These are phyloP conservation scores for Cyclaneusma minus DNA, from an alignment of 2,329 filamentous ascomycete species.

Conservation along the genomic window DNA sequence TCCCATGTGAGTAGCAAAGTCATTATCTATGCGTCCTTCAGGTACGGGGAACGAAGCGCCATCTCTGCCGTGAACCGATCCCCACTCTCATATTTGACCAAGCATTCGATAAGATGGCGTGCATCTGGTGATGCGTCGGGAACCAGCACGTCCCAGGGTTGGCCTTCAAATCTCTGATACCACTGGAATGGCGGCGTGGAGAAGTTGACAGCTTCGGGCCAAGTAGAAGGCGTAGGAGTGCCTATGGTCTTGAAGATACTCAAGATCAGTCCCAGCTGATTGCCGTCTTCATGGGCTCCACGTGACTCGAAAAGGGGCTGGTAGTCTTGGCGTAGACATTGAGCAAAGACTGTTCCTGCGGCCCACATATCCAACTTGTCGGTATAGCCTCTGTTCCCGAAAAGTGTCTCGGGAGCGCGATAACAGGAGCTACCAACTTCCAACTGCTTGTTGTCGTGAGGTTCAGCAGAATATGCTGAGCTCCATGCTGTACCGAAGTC, in stretches of 20 bases:
- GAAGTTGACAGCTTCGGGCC: constrained; percentile 65
- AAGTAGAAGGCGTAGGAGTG: constrained; percentile 63
- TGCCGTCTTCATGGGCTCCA: constrained; percentile 59
- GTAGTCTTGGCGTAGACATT: constrained; percentile 42
- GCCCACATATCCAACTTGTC: constrained; percentile 77
- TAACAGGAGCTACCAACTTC: constrained; percentile 92
- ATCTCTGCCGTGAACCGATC: constrained; percentile 50
- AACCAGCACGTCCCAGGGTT: constrained; percentile 56
- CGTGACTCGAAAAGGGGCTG: constrained; percentile 71
- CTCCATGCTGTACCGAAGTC: constrained; percentile 88
- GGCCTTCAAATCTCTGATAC: constrained; percentile 58
- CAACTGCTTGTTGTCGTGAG: constrained; percentile 55
- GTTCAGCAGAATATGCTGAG: constrained; percentile 41
- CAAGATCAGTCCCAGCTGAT: constrained; percentile 76
- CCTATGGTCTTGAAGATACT: constrained; percentile 89
- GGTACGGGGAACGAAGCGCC: constrained; percentile 22
- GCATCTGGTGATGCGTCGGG: constrained; percentile 40
- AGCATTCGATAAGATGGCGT: constrained; percentile 45
- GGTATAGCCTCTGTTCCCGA: constrained; percentile 63
- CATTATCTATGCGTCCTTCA: no score
- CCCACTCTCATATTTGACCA: constrained; percentile 61
- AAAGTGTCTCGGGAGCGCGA: constrained; percentile 77
- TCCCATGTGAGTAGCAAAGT: no score
- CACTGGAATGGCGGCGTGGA: constrained; percentile 74
- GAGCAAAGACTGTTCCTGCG: constrained; percentile 68